These are phyloP conservation scores for Cercospora brassicicola DNA, from an alignment of 2,329 filamentous ascomycete species.

Conservation along the genomic window DNA sequence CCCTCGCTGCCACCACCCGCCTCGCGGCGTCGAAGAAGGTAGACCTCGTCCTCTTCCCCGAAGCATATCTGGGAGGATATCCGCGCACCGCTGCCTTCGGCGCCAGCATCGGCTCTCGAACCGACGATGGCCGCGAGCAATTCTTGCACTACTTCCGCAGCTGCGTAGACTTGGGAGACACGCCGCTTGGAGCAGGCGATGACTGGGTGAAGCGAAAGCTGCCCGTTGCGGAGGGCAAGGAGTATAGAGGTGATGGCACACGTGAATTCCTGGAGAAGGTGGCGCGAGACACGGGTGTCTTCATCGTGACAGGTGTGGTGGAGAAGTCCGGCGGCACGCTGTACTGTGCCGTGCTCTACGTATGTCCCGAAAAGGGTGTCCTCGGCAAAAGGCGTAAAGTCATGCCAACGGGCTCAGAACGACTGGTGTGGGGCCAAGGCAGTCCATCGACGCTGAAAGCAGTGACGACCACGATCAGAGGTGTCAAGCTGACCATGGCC, in stretches of 20 bases:
- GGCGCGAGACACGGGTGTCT: constrained; percentile 74
- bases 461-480: constrained; percentile 75
- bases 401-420: constrained; percentile 83
- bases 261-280: constrained; percentile 76
- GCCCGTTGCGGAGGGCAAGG: constrained; percentile 49
- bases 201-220: constrained; percentile 69
- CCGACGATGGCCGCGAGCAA: constrained; percentile 71
- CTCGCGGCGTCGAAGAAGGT: constrained; percentile 61
- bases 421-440: constrained; percentile 86
- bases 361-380: constrained; percentile 70
- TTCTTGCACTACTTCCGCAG: constrained; percentile 76
- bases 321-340: constrained; percentile 78
- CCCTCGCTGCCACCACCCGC: constrained; percentile 63
- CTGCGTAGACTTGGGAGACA: constrained; percentile 83
- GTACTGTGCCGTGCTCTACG: constrained; percentile 80
- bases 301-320: constrained; percentile 76
- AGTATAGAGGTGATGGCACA: constrained; percentile 69
- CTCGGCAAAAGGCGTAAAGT: constrained; percentile 88
- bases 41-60: constrained; percentile 81
- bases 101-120: constrained; percentile 68
- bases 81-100: constrained; percentile 80
- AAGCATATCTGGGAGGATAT: constrained; percentile 90
- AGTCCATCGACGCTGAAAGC: constrained; percentile 75
- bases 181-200: constrained; percentile 65
- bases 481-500: constrained; percentile 75